Evolutionary conservation across 164 flowering plant species (phyloP).

Genomic region (Pachysandra terminalis): DNA sequence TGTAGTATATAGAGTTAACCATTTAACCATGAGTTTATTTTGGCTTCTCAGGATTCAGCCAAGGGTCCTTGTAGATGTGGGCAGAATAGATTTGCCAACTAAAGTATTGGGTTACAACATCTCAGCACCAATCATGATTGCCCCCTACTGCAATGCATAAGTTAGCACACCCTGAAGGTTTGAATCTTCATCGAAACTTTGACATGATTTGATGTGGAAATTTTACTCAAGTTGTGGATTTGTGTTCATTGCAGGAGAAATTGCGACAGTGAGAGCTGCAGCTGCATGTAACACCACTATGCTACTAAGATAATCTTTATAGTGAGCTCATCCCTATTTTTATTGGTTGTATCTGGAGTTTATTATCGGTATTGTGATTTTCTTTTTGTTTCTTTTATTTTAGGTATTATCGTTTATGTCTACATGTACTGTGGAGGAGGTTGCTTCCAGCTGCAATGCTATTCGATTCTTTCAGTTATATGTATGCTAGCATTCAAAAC

Average conservation of each 20-base stretch:
- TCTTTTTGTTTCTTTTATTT: no score
- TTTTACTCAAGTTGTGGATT: constrained; percentile 1
- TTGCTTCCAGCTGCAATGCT: constrained; percentile 73
- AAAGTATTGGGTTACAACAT: constrained; percentile 51
- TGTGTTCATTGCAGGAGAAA: constrained; percentile 48
- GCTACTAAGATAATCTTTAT: no score
- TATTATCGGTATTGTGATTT: no score
- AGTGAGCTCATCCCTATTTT: no score
- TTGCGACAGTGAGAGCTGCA: constrained; percentile 82
- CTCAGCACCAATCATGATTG: constrained; percentile 73
- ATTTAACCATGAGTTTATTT: constrained; percentile 2
- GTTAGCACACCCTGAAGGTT: constrained; percentile 78
- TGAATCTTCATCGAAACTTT: neutral
- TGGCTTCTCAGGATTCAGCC: constrained; percentile 59
- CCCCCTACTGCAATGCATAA: constrained; percentile 69
- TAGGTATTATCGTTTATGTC: constrained; percentile 64
- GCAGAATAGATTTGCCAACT: constrained; percentile 58
- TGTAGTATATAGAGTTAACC: neutral
- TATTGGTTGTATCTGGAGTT: neutral
- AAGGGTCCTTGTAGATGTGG: constrained; percentile 74
- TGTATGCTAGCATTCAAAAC: constrained; percentile 31
- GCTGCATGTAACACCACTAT: constrained; percentile 68
- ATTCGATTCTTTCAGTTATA: constrained; percentile 80
- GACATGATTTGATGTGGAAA: neutral
- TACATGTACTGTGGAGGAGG: constrained; percentile 72